A percentile compares a stretch with the other conserved stretches of the same genome.
Evolutionary conservation across 495 filamentous ascomycete species (phyloP).

Genomic region (Hyaloscypha variabilis): DNA sequence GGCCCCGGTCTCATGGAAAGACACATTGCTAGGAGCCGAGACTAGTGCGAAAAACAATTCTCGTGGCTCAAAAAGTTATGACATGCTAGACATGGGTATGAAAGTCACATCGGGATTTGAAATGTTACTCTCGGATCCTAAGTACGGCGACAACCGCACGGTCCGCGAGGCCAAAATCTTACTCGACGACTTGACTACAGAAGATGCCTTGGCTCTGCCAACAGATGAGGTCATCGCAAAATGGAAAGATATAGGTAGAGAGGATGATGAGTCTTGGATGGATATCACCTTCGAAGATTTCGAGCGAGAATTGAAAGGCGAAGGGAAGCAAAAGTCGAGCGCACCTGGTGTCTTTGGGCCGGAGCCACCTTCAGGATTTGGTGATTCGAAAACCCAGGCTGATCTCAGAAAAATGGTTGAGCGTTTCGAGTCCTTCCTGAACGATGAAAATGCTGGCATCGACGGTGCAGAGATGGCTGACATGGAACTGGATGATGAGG

Average conservation of each 20-base stretch:
- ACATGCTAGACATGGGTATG: constrained; percentile 75
- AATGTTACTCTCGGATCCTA: constrained; percentile 72
- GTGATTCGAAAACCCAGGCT: constrained; percentile 77
- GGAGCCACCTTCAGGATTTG: constrained; percentile 54
- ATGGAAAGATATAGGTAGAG: constrained; percentile 62
- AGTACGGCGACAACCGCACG: constrained; percentile 62
- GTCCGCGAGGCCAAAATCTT: constrained; percentile 75
- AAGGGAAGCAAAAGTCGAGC: constrained; percentile 33
- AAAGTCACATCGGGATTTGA: constrained; percentile 91
- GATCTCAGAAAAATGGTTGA: constrained; percentile 88
- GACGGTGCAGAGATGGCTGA: constrained; percentile 81
- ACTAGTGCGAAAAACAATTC: constrained; percentile 19
- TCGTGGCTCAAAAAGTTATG: constrained; percentile 39
- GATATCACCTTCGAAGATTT: constrained; percentile 90
- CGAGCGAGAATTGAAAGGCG: constrained; percentile 74
- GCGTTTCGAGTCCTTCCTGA: constrained; percentile 89
- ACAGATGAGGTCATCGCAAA: constrained; percentile 68
- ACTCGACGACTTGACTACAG: constrained; percentile 62
- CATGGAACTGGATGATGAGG: constrained; percentile 65
- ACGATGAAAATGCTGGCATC: constrained; percentile 77
- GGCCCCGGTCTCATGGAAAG: constrained; percentile 64
- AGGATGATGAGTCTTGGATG: constrained; percentile 91
- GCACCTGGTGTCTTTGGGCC: constrained; percentile 22
- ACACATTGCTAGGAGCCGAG: constrained; percentile 29
- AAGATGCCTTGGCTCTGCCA: constrained; percentile 60